A percentile compares a stretch with the other conserved stretches of the same genome.
Conservation (phyloP, 768 basidiomycete genomes). For the Arthromyces matolae region DNA sequence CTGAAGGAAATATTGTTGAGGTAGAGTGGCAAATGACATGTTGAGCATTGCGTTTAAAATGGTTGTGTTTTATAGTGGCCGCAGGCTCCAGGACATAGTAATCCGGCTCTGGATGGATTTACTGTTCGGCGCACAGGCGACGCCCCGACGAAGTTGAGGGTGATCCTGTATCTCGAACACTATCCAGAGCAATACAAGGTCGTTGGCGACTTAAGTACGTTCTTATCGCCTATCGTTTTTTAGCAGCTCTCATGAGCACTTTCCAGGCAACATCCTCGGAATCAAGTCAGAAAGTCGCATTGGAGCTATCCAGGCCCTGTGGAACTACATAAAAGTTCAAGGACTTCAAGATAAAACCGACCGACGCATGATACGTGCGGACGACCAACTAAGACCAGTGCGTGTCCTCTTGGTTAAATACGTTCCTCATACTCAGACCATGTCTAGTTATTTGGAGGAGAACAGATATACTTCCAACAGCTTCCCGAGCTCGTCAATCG, state of each 20-base stretch:
- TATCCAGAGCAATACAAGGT: slow-evolving; percentile 85
- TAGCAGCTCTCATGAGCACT: background rate
- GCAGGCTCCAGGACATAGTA: slow-evolving; percentile 48
- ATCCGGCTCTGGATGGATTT: slow-evolving; percentile 79
- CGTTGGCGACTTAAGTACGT: slow-evolving; percentile 65
- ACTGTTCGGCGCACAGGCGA: slow-evolving; percentile 82
- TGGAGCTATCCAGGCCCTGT: slow-evolving; percentile 77
- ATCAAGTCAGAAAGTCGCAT: slow-evolving; percentile 83
- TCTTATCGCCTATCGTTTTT: background rate
- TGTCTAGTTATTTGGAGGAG: slow-evolving; percentile 74
- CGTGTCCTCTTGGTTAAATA: too few relatives aligned
- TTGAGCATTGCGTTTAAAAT: too few relatives aligned
- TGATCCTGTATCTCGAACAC: slow-evolving; percentile 86
- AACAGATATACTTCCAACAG: slow-evolving; percentile 70
- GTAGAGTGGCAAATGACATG: too few relatives aligned
- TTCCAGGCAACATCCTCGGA: slow-evolving; percentile 58
- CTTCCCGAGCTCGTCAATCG: slow-evolving; percentile 85
- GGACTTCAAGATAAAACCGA: slow-evolving; percentile 82
- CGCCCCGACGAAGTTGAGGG: slow-evolving; percentile 65
- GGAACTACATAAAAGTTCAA: slow-evolving; percentile 89
- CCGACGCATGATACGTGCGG: slow-evolving; percentile 63
- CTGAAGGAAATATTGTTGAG: slow-evolving; percentile 88
- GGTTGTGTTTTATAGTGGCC: slow-evolving; percentile 49
- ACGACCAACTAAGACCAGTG: slow-evolving; percentile 66
- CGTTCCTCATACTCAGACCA: too few relatives aligned